phyloP scores from a whole-genome alignment of 2,329 filamentous ascomycete species.

The Thielaviopsis ethacetica region DNA sequence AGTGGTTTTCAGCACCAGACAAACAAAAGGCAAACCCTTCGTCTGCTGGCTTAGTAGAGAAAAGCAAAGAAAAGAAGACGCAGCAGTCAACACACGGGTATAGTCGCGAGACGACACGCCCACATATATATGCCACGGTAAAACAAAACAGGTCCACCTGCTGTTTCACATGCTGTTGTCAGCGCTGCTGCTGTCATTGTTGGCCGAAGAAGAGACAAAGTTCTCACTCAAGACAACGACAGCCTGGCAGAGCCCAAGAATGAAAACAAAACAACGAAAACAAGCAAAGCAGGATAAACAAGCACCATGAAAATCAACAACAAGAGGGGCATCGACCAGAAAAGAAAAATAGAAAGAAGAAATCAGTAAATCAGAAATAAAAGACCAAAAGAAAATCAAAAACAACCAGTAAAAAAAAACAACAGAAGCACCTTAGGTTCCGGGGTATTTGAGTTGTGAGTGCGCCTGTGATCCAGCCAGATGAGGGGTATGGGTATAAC shows the following conservation, averaged over 20 bases:
- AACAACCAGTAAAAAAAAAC: neutral
- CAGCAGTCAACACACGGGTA: too few relatives aligned
- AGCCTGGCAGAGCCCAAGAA: neutral
- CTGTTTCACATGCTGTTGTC: too few relatives aligned
- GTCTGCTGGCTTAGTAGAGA: too few relatives aligned
- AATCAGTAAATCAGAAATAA: neutral
- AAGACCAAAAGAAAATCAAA: neutral
- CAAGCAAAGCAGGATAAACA: neutral
- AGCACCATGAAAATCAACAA: neutral
- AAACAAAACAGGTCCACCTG: too few relatives aligned
- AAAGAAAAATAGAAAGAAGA: neutral
- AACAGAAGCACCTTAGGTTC: slow-evolving; percentile 5
- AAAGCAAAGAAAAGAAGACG: too few relatives aligned
- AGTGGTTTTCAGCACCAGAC: neutral
- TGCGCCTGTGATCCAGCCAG: slow-evolving; percentile 12
- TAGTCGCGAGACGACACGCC: too few relatives aligned
- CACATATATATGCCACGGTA: too few relatives aligned
- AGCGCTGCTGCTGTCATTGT: too few relatives aligned
- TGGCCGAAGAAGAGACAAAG: too few relatives aligned
- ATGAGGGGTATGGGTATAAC: slow-evolving; percentile 12
- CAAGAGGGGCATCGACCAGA: neutral
- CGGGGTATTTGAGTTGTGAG: slow-evolving; percentile 11
- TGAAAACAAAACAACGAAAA: neutral
- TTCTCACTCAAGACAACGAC: too few relatives aligned
- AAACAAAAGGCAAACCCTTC: too few relatives aligned